Evolutionary conservation across 2,329 filamentous ascomycete genomes (phyloP), one percentile per base, ranked within the genome.

Genomic region (Ceratocystis colombiana): DNA sequence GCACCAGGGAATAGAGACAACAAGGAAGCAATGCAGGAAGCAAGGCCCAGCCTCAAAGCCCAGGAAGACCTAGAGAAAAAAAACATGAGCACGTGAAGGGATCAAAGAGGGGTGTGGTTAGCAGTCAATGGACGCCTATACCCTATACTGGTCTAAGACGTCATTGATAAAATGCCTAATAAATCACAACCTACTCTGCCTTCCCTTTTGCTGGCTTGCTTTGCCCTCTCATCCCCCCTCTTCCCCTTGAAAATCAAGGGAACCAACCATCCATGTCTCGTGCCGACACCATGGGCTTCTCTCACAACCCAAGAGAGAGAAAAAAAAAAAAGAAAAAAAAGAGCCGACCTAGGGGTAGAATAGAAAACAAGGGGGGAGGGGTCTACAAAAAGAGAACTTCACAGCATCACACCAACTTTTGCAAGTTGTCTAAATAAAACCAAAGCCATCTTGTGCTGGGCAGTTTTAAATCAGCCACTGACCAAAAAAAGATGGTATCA

Each of bases 1-100:
- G 12, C 50, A 55, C 50, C 45, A 48, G 45, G 45, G 50, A 55
- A 55, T 55, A 55, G 50, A 55, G 50, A 55, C 50, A 55, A 55
- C 50, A 55, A 55, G 22, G 50, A 53, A 53, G 48, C 48, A 53
- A 53, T 53, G 48, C 48, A 53, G 44, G 44, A 46, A 55, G 50
- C 50, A 55, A 25, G 22, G 4, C 50, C 50, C 50, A 55, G 50
- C 50, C 50, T 55, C 50, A 55, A 25, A 55, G 22, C 50, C 20
- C 20, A 55, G 50, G 50, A 55, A 55, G 50, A 22, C 50, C 50
- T 55, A 55, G 50, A 30, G 50, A 55, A 55, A 55, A 55, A 53
- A 55, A 55, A 28, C 22, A 22, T 55, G 50, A 55, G 22, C 50
- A 55, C 50, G 50, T 55, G 50, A 55, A 55, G 50, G n/a, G 5